phyloP scores from a whole-genome alignment of 2,329 filamentous ascomycete genomes.

The Sporothrix curviconia region DNA sequence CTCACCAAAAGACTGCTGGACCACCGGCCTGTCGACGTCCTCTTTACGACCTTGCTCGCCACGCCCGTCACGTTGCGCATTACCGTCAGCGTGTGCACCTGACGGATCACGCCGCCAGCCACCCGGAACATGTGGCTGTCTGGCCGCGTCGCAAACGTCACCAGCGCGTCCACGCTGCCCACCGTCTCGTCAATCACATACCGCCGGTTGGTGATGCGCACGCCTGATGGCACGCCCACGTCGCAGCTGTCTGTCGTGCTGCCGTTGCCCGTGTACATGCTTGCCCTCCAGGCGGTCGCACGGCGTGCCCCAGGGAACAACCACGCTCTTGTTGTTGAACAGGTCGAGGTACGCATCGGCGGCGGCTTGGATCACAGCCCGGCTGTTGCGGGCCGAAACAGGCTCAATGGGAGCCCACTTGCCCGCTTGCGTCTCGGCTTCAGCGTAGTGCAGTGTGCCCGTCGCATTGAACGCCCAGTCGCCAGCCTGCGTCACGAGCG shows the following conservation, averaged over 20 bases:
- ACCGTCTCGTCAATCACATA: slow-evolving; percentile 26
- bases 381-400: slow-evolving; percentile 21
- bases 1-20: too few species aligned
- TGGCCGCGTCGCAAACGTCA: slow-evolving; percentile 26
- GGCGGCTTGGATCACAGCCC: slow-evolving; percentile 25
- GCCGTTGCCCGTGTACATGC: slow-evolving; percentile 24
- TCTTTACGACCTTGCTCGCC: background rate
- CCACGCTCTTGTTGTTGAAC: slow-evolving; percentile 27
- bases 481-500: slow-evolving; percentile 27
- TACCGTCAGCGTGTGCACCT: slow-evolving; percentile 30
- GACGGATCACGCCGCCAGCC: slow-evolving; percentile 28
- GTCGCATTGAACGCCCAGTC: slow-evolving; percentile 33
- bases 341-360: slow-evolving; percentile 33
- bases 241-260: slow-evolving; percentile 22
- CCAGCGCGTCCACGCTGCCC: slow-evolving; percentile 26
- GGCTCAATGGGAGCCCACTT: slow-evolving; percentile 25
- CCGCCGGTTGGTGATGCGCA: slow-evolving; percentile 21
- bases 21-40: background rate
- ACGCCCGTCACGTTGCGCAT: slow-evolving; percentile 6
- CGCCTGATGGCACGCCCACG: slow-evolving; percentile 19
- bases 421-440: slow-evolving; percentile 24
- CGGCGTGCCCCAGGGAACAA: slow-evolving; percentile 32
- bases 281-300: slow-evolving; percentile 28
- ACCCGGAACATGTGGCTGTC: slow-evolving; percentile 32
- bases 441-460: slow-evolving; percentile 28